Evolutionary conservation across 345 rosid genomes (phyloP).

Genomic region (Draba incana): DNA sequence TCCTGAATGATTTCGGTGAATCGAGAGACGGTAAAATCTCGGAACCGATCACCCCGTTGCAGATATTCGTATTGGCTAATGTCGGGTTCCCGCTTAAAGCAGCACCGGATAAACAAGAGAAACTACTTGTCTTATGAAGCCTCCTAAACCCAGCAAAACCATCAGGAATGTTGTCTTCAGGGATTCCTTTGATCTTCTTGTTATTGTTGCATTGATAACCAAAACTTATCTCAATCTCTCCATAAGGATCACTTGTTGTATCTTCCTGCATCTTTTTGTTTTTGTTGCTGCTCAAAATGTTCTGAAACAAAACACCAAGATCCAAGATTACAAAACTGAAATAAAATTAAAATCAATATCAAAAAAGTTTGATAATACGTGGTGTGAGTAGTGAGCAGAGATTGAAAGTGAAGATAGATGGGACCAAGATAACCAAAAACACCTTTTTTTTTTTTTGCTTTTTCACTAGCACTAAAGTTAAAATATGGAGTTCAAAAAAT

Average conservation of each 20-base stretch:
- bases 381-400: constrained; percentile 26
- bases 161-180: constrained; percentile 34
- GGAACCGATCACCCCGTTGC: constrained; percentile 83
- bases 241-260: constrained; percentile 51
- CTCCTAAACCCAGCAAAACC: constrained; percentile 48
- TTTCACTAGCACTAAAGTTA: constrained; percentile 10
- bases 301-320: constrained; percentile 37
- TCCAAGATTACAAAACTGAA: neutral
- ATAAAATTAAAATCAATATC: too few species aligned
- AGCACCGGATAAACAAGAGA: constrained; percentile 97
- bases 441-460: neutral
- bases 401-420: constrained; percentile 30
- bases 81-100: constrained; percentile 96
- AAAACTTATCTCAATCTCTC: constrained; percentile 86
- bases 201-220: constrained; percentile 77
- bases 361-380: neutral
- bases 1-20: constrained; percentile 84
- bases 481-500: constrained; percentile 5
- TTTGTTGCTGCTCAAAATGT: neutral
- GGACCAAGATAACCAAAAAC: constrained; percentile 25
- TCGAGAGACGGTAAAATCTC: constrained; percentile 90
- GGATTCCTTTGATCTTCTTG: constrained; percentile 23
- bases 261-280: constrained; percentile 45
- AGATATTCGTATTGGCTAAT: constrained; percentile 89
- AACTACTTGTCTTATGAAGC: constrained; percentile 64